Evolutionary conservation across 345 rosid species (phyloP).

Genomic region (Linum lewisii): DNA sequence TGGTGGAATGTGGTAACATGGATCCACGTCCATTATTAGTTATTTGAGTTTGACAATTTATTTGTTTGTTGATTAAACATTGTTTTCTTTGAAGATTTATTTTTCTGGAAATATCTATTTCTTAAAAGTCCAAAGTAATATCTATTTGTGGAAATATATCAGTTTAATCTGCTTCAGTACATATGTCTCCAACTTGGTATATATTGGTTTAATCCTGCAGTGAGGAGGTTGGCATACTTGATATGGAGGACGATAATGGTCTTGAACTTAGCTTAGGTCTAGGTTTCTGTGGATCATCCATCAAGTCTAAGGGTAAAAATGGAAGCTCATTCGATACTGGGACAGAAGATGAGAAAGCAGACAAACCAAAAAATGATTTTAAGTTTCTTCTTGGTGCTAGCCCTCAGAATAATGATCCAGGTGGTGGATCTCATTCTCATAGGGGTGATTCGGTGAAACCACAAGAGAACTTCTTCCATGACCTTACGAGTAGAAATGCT

Average conservation of each 20-base stretch:
- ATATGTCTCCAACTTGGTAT: too few relatives aligned
- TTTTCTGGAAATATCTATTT: too few relatives aligned
- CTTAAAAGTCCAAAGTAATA: too few relatives aligned
- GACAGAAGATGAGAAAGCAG: slow-evolving; percentile 59
- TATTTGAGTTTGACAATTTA: too few relatives aligned
- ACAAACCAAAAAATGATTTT: slow-evolving; percentile 59
- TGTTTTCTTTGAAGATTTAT: too few relatives aligned
- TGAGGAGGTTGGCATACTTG: slow-evolving; percentile 5
- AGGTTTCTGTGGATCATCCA: slow-evolving; percentile 73
- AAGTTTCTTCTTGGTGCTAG: slow-evolving; percentile 57
- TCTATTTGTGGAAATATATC: too few relatives aligned
- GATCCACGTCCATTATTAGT: too few relatives aligned
- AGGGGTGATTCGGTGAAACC: slow-evolving; percentile 54
- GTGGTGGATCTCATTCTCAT: slow-evolving; percentile 56
- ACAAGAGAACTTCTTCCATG: slow-evolving; percentile 72
- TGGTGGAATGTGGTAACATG: too few relatives aligned
- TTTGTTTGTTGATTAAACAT: too few relatives aligned
- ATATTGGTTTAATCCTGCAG: too few relatives aligned
- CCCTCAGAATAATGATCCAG: slow-evolving; percentile 47
- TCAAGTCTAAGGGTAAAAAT: slow-evolving; percentile 56
- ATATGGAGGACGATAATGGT: slow-evolving; percentile 84
- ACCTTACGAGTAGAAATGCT: slow-evolving; percentile 46
- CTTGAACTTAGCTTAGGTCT: slow-evolving; percentile 96
- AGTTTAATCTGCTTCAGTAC: not conserved
- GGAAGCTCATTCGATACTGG: slow-evolving; percentile 40